phyloP scores from a whole-genome alignment of 108 stramenopile species.

The Chaetoceros muelleri region DNA sequence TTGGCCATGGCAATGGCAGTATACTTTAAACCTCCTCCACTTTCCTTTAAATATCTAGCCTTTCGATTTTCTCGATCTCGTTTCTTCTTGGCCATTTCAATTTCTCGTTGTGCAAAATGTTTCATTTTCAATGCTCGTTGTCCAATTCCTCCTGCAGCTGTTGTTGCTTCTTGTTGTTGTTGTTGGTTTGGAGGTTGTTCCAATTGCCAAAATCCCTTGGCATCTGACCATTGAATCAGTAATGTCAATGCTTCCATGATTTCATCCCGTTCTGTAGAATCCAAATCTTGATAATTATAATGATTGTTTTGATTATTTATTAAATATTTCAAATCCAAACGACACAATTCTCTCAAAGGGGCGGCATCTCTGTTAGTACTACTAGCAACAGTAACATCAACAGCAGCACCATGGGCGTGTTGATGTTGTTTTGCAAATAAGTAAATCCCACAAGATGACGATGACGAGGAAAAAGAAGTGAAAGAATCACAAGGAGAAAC shows the following conservation, averaged over 20 bases:
- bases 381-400: too few relatives aligned
- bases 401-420: neutral
- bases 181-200: neutral
- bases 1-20: conserved; percentile 84
- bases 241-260: neutral
- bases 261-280: neutral
- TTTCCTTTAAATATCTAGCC: conserved; percentile 52
- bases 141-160: conserved; percentile 12
- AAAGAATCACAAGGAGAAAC: neutral
- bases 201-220: neutral
- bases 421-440: neutral
- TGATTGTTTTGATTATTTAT: too few relatives aligned
- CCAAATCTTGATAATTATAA: neutral
- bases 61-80: conserved; percentile 65
- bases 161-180: neutral
- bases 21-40: conserved; percentile 60
- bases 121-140: conserved; percentile 50
- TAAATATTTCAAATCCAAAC: neutral
- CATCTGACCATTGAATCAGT: neutral
- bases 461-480: neutral
- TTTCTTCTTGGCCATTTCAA: conserved; percentile 60
- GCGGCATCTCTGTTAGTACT: too few relatives aligned
- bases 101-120: conserved; percentile 75
- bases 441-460: neutral
- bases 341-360: neutral